Evolutionary conservation across 345 rosid species (phyloP), one percentile per base, ranked within the genome.

Genomic region (Triadica sebifera): DNA sequence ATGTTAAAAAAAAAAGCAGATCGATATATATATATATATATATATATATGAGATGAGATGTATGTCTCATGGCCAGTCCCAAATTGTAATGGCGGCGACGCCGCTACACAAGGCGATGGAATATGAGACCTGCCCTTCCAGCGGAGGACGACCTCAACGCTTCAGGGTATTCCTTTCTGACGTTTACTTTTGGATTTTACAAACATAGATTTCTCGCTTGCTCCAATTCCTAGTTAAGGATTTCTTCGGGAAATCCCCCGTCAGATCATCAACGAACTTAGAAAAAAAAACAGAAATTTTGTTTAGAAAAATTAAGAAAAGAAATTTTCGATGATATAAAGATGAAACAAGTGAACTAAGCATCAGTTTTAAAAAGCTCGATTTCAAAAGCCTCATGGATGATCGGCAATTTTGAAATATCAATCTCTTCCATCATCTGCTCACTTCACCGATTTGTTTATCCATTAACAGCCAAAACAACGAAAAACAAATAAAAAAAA

Each of bases 341-440:
- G 34, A 29, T 1, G 34, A 29, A 29, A 29, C 34, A 29, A 29
- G 34, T 29, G 34, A 29, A 29, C 34, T 29, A 29, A 82, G 82
- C 88, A 85, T 87, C 90, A 83, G 88, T 83, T 85, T 87, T 87
- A 87, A 87, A 87, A 87, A 87, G 90, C 90, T 87, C 90, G 90
- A 85, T 52, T 79, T 78, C 77, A 71, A 70, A 81, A 78, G 81
- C 88, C 50, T 75, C 88, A 85, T 67, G 74, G 70, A 49, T 50
- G 5, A 53, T 85, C 75, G 72, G 88, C 74, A 63, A 2, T 15
- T 45, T 43, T 51, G 20, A 77, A 74, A 22, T 1, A 29, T 78
- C 67, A 37, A 71, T 66, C 3, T 49, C 3, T 43, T 11, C 81
- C 90, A 87, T 87, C 90, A 83, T 83, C 82, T 83, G 87, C 80